A percentile compares a stretch with the other conserved stretches of the same genome.
Conservation (phyloP, 2,329 filamentous ascomycete species). For the Xylaria sp. region DNA sequence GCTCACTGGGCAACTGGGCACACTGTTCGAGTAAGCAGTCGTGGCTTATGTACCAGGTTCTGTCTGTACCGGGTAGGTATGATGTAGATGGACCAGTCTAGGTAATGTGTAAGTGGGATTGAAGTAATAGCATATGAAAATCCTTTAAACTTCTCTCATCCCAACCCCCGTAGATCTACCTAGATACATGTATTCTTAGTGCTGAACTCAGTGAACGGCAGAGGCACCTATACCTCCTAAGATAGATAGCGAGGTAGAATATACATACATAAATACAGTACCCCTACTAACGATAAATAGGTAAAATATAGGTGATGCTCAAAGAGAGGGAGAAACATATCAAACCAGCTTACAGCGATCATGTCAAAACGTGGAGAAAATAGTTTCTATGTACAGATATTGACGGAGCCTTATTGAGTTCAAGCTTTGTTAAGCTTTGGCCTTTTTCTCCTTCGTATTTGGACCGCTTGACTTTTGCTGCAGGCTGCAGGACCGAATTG, state of each 20-base stretch:
- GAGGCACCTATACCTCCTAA: no score
- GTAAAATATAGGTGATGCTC: background rate
- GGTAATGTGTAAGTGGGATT: background rate
- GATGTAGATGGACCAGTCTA: background rate
- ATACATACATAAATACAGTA: no score
- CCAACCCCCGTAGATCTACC: background rate
- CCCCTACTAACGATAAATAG: background rate
- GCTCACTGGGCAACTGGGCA: conserved; percentile 5
- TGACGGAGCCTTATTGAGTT: conserved; percentile 6
- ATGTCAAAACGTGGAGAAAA: background rate
- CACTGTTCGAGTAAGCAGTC: conserved; percentile 7
- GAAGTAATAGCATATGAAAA: conserved; percentile 10
- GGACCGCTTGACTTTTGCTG: conserved; percentile 9
- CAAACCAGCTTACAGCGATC: background rate
- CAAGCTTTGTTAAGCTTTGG: background rate
- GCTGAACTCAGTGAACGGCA: no score
- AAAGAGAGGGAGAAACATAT: no score
- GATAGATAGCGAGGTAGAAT: background rate
- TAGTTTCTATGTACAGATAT: conserved; percentile 23
- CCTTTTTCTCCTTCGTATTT: conserved; percentile 13
- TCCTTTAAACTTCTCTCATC: background rate
- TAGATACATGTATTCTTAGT: no score
- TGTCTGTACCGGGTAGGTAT: background rate
- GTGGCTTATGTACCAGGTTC: conserved; percentile 9
- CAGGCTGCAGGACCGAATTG: conserved; percentile 6